Conservation (phyloP, 306 rosid genomes). For the Ceratonia siliqua region DNA sequence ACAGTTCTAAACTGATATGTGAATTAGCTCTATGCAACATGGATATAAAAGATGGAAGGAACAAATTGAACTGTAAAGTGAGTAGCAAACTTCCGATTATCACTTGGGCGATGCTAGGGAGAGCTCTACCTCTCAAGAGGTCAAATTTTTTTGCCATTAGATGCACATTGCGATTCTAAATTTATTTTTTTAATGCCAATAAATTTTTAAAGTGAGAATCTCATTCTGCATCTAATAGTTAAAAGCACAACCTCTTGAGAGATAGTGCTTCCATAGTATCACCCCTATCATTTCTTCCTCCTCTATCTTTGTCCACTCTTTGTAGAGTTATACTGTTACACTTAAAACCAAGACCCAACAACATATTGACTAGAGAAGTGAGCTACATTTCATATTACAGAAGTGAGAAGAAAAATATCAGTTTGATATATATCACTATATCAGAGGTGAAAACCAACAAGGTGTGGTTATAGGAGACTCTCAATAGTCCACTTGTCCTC, state of each 20-base stretch:
- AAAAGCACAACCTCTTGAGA: too few relatives aligned
- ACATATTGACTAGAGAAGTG: neutral
- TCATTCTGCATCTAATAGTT: too few relatives aligned
- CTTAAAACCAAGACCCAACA: neutral
- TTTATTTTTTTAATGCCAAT: too few relatives aligned
- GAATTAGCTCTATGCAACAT: neutral
- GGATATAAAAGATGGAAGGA: neutral
- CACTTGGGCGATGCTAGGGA: too few relatives aligned
- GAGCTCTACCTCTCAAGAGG: too few relatives aligned
- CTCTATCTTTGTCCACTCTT: constrained; percentile 1
- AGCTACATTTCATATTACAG: neutral
- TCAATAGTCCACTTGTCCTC: neutral
- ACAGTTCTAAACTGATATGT: neutral
- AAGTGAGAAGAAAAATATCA: neutral
- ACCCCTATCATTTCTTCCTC: neutral
- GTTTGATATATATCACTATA: neutral
- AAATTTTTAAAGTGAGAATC: too few relatives aligned
- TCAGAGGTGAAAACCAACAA: constrained; percentile 4
- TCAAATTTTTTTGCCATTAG: too few relatives aligned
- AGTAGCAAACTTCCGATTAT: neutral
- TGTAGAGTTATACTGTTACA: neutral
- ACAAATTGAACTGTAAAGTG: neutral
- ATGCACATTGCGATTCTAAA: too few relatives aligned
- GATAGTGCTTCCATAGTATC: too few relatives aligned
- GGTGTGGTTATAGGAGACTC: neutral